A percentile compares a stretch with the other conserved stretches of the same genome.
phyloP scores from a whole-genome alignment of 768 basidiomycete species.

The Gautieria morchelliformis region DNA sequence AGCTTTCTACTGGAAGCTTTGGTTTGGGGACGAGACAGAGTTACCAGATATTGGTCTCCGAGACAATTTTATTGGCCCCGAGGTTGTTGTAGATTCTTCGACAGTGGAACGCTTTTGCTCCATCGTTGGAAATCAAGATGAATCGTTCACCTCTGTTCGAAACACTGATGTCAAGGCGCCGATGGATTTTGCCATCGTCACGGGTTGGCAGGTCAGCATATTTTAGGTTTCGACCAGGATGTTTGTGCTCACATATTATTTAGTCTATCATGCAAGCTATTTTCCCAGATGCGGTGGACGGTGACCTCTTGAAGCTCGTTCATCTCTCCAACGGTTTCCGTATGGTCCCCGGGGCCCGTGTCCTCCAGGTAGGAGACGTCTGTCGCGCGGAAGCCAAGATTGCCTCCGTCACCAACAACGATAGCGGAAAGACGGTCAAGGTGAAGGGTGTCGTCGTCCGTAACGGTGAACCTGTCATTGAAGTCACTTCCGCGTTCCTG shows the following conservation, averaged over 20 bases:
- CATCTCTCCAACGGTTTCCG: conserved; percentile 97
- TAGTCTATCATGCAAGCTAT: conserved; percentile 99
- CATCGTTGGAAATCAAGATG: conserved; percentile 89
- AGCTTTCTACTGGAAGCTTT: conserved; percentile 96
- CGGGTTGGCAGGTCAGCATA: conserved; percentile 82
- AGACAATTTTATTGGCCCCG: conserved; percentile 79
- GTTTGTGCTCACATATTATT: conserved; percentile 5
- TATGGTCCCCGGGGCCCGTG: conserved; percentile 65
- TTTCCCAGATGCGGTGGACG: conserved; percentile 87
- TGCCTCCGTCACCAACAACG: conserved; percentile 79
- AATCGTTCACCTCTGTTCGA: conserved; percentile 76
- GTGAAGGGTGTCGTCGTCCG: conserved; percentile 81
- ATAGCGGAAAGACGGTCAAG: conserved; percentile 88
- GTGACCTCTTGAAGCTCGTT: conserved; percentile 90
- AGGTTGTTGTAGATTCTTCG: conserved; percentile 66
- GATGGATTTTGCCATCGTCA: conserved; percentile 98
- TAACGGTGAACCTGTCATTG: conserved; percentile 71
- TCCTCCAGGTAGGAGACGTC: conserved; percentile 76
- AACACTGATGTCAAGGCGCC: conserved; percentile 69
- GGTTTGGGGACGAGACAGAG: conserved; percentile 82
- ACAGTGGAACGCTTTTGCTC: conserved; percentile 85
- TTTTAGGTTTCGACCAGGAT: neutral
- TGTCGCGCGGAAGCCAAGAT: conserved; percentile 88
- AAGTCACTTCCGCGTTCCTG: conserved; percentile 91
- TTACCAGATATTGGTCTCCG: conserved; percentile 74